phyloP scores from a whole-genome alignment of 768 basidiomycete genomes.

The Chalciporus sphaerocephalus region DNA sequence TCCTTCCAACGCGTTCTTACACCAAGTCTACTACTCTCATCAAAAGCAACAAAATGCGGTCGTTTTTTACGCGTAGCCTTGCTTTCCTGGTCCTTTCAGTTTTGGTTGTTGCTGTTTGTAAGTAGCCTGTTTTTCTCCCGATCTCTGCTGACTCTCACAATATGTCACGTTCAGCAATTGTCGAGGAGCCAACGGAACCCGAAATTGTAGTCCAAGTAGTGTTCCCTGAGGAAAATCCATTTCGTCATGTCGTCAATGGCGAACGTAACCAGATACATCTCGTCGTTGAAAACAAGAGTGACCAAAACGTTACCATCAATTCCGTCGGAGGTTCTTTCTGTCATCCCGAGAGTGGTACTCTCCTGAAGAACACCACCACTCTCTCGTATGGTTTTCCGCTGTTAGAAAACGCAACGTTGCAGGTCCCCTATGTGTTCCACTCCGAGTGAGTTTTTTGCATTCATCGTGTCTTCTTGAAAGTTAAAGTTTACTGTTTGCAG shows the following conservation, averaged over 20 bases:
- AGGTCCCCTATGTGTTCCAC: slow-evolving; percentile 69
- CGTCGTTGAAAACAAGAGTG: slow-evolving; percentile 71
- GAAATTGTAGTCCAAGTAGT: slow-evolving; percentile 51
- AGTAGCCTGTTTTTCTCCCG: slow-evolving; percentile 1
- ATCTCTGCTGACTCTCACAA: slow-evolving; percentile 3
- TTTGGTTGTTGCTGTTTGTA: slow-evolving; percentile 31
- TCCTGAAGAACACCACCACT: slow-evolving; percentile 69
- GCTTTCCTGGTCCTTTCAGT: slow-evolving; percentile 27
- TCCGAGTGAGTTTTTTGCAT: slow-evolving; percentile 62
- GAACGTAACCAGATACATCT: slow-evolving; percentile 68
- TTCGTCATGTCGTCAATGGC: slow-evolving; percentile 83
- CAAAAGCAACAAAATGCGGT: slow-evolving; percentile 29
- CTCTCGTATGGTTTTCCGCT: slow-evolving; percentile 51
- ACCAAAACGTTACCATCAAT: slow-evolving; percentile 64
- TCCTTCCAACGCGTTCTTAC: background rate
- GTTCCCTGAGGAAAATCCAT: slow-evolving; percentile 70
- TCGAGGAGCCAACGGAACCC: slow-evolving; percentile 43
- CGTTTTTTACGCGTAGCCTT: slow-evolving; percentile 27
- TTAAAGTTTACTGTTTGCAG: slow-evolving; percentile 32
- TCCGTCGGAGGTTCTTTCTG: slow-evolving; percentile 65
- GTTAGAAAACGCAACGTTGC: slow-evolving; percentile 52
- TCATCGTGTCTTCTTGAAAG: background rate
- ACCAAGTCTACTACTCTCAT: background rate
- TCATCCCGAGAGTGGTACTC: slow-evolving; percentile 53
- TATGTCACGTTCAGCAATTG: slow-evolving; percentile 12